Base-by-base conservation (phyloP, 768 basidiomycete genomes). In the Boletus huronensis region DNA sequence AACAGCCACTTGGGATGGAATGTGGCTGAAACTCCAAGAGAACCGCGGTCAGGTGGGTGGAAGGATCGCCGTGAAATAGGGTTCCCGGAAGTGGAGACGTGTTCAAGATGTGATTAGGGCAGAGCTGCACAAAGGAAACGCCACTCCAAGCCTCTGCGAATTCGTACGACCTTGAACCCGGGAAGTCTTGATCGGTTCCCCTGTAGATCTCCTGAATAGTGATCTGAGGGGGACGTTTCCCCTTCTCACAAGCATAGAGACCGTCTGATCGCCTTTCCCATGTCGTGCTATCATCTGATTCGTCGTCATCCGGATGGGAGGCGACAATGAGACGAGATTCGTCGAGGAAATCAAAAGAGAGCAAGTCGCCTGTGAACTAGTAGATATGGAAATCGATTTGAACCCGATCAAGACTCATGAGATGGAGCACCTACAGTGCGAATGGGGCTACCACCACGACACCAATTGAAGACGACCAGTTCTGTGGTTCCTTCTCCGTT, bases 51-150 rank as follows among this genome's bases (percentile, higher is more conserved):
- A 83, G 64, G 31, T 82, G 78, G 52, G 73, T 72, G 32, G 75
- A 71, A 8, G 83, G 80, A 58, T 84, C 82, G 34, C 75, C 72
- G 55, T 79, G 80, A 63, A 86, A 85, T n/a, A 84, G 65, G 8
- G 81, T 78, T 43, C 68, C 76, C 3, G 77, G 62, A 28, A 73
- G 66, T 2, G 74, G 66, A 4, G 64, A 50, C 28, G 70, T 53
- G 26, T 78, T 72, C 8, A 77, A 71, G 36, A 79, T 74, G 13
- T 69, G 70, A 56, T 85, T 83, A 1, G 75, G 75, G 45, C 74
- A 72, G 57, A 84, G 79, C 32, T 73, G 75, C 58, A 84, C 69
- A 28, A 67, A 67, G 14, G 75, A 77, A 38, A 69, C 53, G 36
- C 71, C 70, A 43, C 58, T 69, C 83, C 82, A 86, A 28, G 72